These are phyloP conservation scores for Cardamine chenopodiifolia DNA, from an alignment of 345 rosid genomes.

Conservation along the genomic window DNA sequence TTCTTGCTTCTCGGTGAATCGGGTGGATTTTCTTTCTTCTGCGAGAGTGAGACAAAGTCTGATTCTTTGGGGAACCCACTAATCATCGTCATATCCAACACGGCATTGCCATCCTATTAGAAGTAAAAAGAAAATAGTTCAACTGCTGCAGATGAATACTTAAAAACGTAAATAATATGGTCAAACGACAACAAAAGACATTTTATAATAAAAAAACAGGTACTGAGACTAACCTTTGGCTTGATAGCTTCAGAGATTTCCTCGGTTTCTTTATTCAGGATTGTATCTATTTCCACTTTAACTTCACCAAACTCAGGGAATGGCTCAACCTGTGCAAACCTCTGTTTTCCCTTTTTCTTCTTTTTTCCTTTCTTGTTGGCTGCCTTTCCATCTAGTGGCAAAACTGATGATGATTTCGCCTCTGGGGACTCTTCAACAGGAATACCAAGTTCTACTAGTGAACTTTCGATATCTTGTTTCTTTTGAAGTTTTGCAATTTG, in stretches of 20 bases:
- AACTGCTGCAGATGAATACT: background rate
- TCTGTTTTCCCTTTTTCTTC: conserved; percentile 66
- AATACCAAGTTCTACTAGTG: conserved; percentile 74
- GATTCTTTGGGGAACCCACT: conserved; percentile 47
- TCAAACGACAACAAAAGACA: background rate
- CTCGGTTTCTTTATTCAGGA: conserved; percentile 41
- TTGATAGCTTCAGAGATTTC: conserved; percentile 46
- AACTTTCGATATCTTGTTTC: conserved; percentile 61
- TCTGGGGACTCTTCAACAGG: conserved; percentile 48
- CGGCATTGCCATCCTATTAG: conserved; percentile 49
- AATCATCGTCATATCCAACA: conserved; percentile 32
- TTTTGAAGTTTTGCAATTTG: conserved; percentile 87
- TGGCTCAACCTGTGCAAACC: conserved; percentile 49
- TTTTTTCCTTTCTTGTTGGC: conserved; percentile 67
- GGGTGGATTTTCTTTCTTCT: conserved; percentile 45
- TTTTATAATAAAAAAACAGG: background rate
- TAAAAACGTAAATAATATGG: background rate
- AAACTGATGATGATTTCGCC: conserved; percentile 45
- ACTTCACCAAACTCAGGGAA: conserved; percentile 45
- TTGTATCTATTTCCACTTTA: conserved; percentile 42
- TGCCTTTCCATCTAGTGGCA: conserved; percentile 55
- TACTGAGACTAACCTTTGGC: conserved; percentile 54
- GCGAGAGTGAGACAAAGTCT: conserved; percentile 44
- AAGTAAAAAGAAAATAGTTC: conserved; percentile 16
- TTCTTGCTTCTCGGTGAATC: conserved; percentile 52